Percentiles rank a stretch among this genome's conserved stretches.
Evolutionary conservation across 2,329 filamentous ascomycete species (phyloP).

Genomic region (Leptographium radiaticola): DNA sequence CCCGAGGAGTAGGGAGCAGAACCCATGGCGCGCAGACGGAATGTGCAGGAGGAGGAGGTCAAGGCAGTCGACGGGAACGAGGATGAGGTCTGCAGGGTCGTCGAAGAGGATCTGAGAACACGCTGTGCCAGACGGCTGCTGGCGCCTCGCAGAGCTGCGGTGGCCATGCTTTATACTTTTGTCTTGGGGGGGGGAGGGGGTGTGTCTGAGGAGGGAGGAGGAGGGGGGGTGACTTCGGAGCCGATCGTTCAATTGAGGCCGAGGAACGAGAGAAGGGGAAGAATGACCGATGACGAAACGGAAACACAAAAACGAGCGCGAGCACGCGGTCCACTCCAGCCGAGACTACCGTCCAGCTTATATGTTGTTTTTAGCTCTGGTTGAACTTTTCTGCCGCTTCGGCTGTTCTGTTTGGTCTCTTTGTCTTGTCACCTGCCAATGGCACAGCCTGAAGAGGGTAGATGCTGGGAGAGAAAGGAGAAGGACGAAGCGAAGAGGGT

Average conservation of each 20-base stretch:
- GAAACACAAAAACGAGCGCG: background rate
- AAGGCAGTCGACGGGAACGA: background rate
- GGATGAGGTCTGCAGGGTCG: background rate
- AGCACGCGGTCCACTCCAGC: background rate
- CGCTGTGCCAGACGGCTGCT: constrained; percentile 4
- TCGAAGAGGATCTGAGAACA: background rate
- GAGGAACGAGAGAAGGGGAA: background rate
- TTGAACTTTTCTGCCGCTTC: too few species aligned
- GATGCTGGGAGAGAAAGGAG: background rate
- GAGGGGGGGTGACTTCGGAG: background rate
- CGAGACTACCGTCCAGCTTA: too few species aligned
- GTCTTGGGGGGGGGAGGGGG: background rate
- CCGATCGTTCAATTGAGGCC: background rate
- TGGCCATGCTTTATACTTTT: constrained; percentile 8
- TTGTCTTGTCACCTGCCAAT: background rate
- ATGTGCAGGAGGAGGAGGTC: background rate
- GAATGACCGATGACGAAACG: background rate
- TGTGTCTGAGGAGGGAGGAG: background rate
- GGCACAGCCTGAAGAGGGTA: background rate
- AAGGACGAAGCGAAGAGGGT: background rate
- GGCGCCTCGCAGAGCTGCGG: constrained; percentile 5
- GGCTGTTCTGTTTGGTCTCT: background rate
- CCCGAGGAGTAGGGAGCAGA: constrained; percentile 6
- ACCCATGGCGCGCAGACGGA: constrained; percentile 8
- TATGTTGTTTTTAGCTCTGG: too few species aligned